phyloP scores from a whole-genome alignment of 2,329 filamentous ascomycete genomes.

The Capronia coronata region DNA sequence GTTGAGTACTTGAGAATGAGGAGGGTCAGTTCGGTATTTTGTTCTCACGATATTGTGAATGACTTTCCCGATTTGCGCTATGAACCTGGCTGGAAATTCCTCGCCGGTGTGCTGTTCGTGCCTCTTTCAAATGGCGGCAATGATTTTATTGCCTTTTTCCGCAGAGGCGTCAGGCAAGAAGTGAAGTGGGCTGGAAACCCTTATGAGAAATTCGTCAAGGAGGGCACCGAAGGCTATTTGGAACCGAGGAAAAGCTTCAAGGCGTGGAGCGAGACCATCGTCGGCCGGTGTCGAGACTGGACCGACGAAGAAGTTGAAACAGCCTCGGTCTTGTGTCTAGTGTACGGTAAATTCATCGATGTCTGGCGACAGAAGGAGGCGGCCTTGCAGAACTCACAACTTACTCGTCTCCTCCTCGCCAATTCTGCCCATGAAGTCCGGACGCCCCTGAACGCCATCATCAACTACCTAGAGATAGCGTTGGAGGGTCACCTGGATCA shows the following conservation, averaged over 20 bases:
- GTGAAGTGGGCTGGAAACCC: conserved; percentile 84
- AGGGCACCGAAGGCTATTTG: conserved; percentile 66
- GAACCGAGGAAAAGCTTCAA: conserved; percentile 76
- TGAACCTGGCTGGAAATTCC: conserved; percentile 66
- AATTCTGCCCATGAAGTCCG: conserved; percentile 90
- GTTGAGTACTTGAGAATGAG: conserved; percentile 77
- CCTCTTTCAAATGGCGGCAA: conserved; percentile 67
- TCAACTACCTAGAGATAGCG: conserved; percentile 89
- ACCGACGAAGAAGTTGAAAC: conserved; percentile 84
- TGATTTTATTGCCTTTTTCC: conserved; percentile 88
- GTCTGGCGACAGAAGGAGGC: conserved; percentile 89
- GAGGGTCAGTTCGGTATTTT: conserved; percentile 65
- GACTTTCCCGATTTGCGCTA: conserved; percentile 82
- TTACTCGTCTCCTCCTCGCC: conserved; percentile 70
- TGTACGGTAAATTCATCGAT: conserved; percentile 86
- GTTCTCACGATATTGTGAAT: conserved; percentile 65
- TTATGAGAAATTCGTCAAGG: conserved; percentile 68
- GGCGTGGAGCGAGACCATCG: conserved; percentile 71
- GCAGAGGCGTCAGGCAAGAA: conserved; percentile 66
- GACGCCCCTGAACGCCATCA: conserved; percentile 85
- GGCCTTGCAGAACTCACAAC: conserved; percentile 70
- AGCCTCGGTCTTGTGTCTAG: conserved; percentile 75
- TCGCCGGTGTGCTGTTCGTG: conserved; percentile 75
- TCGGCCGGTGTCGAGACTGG: conserved; percentile 82
- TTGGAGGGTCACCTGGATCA: conserved; percentile 71